phyloP scores from a whole-genome alignment of 768 basidiomycete species.

The Auricularia sp. region DNA sequence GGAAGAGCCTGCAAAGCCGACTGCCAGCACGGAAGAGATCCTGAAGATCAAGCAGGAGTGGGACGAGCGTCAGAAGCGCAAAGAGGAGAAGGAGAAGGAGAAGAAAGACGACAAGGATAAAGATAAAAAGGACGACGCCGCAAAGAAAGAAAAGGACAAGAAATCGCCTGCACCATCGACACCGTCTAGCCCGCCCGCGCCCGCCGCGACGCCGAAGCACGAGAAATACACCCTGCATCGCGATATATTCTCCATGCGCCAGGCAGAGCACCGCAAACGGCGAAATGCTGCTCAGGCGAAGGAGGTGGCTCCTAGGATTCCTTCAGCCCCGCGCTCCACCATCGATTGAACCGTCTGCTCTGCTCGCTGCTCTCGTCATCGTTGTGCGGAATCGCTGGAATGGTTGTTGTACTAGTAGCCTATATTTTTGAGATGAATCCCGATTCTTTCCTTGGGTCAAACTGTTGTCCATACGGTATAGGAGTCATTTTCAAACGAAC shows the following conservation, averaged over 20 bases:
- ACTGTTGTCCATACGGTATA: too few relatives aligned
- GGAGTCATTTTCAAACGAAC: too few relatives aligned
- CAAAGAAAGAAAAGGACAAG: slow-evolving; percentile 26
- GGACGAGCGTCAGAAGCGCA: slow-evolving; percentile 61
- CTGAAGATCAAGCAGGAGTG: slow-evolving; percentile 69
- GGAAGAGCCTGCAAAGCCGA: slow-evolving; percentile 18
- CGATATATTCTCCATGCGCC: slow-evolving; percentile 71
- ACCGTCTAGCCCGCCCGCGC: slow-evolving; percentile 10
- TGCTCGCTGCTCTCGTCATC: too few relatives aligned
- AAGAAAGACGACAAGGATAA: slow-evolving; percentile 36
- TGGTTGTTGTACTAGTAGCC: too few relatives aligned
- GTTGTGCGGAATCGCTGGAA: too few relatives aligned
- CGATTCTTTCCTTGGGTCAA: too few relatives aligned
- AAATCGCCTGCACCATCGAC: slow-evolving; percentile 28
- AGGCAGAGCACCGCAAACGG: slow-evolving; percentile 60
- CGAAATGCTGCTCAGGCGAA: slow-evolving; percentile 57
- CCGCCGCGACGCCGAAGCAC: slow-evolving; percentile 31
- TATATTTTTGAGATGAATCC: too few relatives aligned
- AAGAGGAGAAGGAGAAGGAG: slow-evolving; percentile 43
- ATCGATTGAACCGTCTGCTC: background rate
- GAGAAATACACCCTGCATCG: slow-evolving; percentile 74
- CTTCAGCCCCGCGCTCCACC: slow-evolving; percentile 38
- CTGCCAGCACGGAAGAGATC: slow-evolving; percentile 56
- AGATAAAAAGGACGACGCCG: slow-evolving; percentile 22
- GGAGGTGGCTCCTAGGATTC: slow-evolving; percentile 61